Evolutionary conservation across 805 yeast species (phyloP).

Genomic region (Hanseniaspora clermontiae): DNA sequence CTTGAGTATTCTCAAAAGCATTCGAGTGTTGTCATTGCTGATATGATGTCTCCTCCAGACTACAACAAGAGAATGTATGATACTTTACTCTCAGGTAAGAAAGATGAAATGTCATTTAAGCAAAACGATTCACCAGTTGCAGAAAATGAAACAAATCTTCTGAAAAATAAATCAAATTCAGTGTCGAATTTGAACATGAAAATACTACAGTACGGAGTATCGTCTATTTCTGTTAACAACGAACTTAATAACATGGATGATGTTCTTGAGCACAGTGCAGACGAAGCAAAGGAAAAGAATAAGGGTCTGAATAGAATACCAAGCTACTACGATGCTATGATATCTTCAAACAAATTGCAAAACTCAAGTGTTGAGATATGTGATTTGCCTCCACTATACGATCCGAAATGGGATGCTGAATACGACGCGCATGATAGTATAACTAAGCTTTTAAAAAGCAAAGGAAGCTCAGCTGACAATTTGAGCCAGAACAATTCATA

Average conservation of each 20-base stretch:
- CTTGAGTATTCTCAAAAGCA: slow-evolving; percentile 13
- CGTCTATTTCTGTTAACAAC: not conserved
- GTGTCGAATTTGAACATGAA: not conserved
- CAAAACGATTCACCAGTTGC: not conserved
- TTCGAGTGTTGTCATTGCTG: slow-evolving; percentile 12
- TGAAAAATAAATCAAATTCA: not conserved
- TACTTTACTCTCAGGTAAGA: slow-evolving; percentile 34
- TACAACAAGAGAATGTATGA: slow-evolving; percentile 76
- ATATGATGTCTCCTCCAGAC: slow-evolving; percentile 67
- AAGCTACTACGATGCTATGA: slow-evolving; percentile 11
- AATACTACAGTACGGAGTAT: slow-evolving; percentile 7
- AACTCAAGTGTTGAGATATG: slow-evolving; percentile 3
- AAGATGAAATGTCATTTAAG: not conserved
- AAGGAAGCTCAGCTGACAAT: not conserved
- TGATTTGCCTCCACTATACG: slow-evolving; percentile 8
- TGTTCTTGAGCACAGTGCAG: not conserved
- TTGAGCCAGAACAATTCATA: not conserved
- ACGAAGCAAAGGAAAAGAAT: not conserved
- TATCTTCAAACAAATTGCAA: slow-evolving; percentile 3
- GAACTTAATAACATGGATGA: not conserved
- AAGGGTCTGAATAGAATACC: slow-evolving; percentile 4
- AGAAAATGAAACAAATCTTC: not conserved
- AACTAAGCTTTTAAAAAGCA: not conserved
- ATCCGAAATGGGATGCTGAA: slow-evolving; percentile 12
- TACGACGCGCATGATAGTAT: not conserved